Evolutionary conservation across 208 protist genomes (phyloP), one percentile per base, ranked within the genome.

Genomic region (Leishmania arabica): DNA sequence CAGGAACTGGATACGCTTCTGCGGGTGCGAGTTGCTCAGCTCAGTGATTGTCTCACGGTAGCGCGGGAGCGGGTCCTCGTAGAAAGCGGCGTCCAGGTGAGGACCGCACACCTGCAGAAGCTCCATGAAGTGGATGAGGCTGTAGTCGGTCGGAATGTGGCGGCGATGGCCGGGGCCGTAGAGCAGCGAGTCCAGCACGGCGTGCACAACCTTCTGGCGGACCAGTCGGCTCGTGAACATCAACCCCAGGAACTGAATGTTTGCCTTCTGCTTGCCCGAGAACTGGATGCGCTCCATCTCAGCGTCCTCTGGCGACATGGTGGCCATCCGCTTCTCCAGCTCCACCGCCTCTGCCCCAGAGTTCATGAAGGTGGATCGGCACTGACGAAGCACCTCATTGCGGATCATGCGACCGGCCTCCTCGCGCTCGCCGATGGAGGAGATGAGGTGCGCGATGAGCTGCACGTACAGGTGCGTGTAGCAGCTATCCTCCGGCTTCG

Each of bases 191-290:
- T 96, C 86, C 66, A 97, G 84, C 45, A 97, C 90, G 1, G 84
- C 79, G 54, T 80, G 64, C 31, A 96, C 92, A 34, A 97, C 92
- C 60, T 75, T 85, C 79, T 91, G 84, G 56, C 76, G 68, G 13
- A 95, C 92, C 51, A 97, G 84, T 51, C 86, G 85, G 69, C 84
- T 81, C 19, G 56, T 79, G 77, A 95, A 97, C 74, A 97, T 85
- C 42, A 95, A 86, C 42, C 94, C 94, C 19, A 97, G 88, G 73
- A 96, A 96, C 82, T 91, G 86, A 51, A 97, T 92, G 77, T 97
- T 97, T 5, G 94, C 90, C 90, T 96, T 96, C 80, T 95, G 92
- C 78, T 92, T 91, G 45, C 82, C 87, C 0, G 82, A 85, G 85
- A 95, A 95, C n/a, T 87, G 84, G n/a, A 92, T 75, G 7, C 91